Conservation (phyloP, 2,329 filamentous ascomycete species). For the Colletotrichum costaricense region DNA sequence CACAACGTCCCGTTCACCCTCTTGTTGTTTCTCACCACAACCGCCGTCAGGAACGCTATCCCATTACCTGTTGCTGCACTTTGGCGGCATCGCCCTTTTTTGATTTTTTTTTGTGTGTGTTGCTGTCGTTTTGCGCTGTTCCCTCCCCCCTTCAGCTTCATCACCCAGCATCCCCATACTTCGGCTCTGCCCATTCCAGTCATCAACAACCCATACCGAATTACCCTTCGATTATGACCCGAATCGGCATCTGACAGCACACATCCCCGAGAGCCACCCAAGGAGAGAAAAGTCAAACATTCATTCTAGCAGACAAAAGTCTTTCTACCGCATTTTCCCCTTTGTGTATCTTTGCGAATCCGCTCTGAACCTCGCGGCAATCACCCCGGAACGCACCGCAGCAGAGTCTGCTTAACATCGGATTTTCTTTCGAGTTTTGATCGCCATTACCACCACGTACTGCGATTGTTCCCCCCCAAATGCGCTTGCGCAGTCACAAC, state of each 20-base stretch:
- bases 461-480: slow-evolving; percentile 1
- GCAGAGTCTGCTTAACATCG: slow-evolving; percentile 18
- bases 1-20: slow-evolving; percentile 5
- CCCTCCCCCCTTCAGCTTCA: slow-evolving; percentile 8
- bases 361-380: background rate
- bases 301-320: slow-evolving; percentile 26
- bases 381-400: background rate
- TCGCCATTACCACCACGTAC: slow-evolving; percentile 6
- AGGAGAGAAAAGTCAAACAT: slow-evolving; percentile 19
- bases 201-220: background rate
- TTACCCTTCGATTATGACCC: slow-evolving; percentile 20
- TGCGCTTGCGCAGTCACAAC: slow-evolving; percentile 20
- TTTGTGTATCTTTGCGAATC: slow-evolving; percentile 28
- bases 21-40: slow-evolving; percentile 33
- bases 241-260: slow-evolving; percentile 19
- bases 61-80: slow-evolving; percentile 22
- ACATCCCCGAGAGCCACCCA: slow-evolving; percentile 2
- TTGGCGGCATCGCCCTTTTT: slow-evolving; percentile 26
- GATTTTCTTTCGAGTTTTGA: slow-evolving; percentile 16
- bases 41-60: slow-evolving; percentile 36
- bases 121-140: slow-evolving; percentile 31
- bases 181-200: slow-evolving; percentile 30
- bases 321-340: slow-evolving; percentile 21
- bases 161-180: slow-evolving; percentile 1
- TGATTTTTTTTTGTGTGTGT: slow-evolving; percentile 26